Base-by-base conservation (phyloP, 257 asterid species). In the Fraxinus americana region DNA sequence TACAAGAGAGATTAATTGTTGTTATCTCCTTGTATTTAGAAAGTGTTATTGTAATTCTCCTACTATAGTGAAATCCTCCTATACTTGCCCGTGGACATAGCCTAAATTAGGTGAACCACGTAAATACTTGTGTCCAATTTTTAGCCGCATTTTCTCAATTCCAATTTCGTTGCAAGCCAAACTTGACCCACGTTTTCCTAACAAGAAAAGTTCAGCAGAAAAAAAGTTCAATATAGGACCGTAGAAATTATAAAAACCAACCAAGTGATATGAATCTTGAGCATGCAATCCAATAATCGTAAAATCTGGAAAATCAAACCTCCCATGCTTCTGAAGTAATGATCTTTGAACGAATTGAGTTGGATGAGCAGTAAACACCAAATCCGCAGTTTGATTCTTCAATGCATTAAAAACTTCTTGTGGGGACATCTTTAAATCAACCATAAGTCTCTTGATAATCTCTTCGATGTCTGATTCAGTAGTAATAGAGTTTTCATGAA, bases 391-490 rank as follows among this genome's bases (percentile, higher is more conserved):
- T 81, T 86, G 90, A 75, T 86, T 86, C 82, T 84, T 86, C 23
- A 86, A 50, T 6, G 90, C 90, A 38, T 86, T 83, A 77, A 86
- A 86, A 45, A 86, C 86, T 77, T 86, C 88, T 70, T 82, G 72
- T 36, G 90, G 90, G 66, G 90, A 84, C 70, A 82, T 86, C 32
- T 80, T 80, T 78, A 86, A 45, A 19, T 84, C 88, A 16, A 16
- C 59, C 19, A 84, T 86, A 77, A 86, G 90, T 52, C 88, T 86
- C 77, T 86, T 84, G 81, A 86, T 73, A 38, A 88, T 86, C 57
- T 86, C 90, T 83, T 84, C 90, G 14, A 86, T 82, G 52, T 84
- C 85, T 16, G 90, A 86, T 80, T 86, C 90, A 39, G 90, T 84
- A 67, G 74, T 80, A 10, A 85, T 85, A 34, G 81, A 84, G 77